Evolutionary conservation across 352 stramenopile genomes (phyloP).

Genomic region (Discostella stelligera): DNA sequence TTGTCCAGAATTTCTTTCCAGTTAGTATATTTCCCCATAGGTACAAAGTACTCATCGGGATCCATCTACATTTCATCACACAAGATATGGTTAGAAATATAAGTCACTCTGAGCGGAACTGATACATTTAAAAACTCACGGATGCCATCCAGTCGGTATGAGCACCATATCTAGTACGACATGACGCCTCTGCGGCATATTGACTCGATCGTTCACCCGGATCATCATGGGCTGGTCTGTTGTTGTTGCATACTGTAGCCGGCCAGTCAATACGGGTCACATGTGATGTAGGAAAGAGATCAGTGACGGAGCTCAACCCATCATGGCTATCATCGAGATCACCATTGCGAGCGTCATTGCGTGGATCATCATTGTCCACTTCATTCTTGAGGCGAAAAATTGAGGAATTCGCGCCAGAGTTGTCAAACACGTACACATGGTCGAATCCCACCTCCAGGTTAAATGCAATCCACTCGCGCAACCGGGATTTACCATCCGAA

Average conservation of each 20-base stretch:
- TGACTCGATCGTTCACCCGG: slow-evolving; percentile 52
- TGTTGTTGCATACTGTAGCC: slow-evolving; percentile 60
- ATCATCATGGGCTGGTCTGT: slow-evolving; percentile 56
- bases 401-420: slow-evolving; percentile 51
- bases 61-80: slow-evolving; percentile 26
- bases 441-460: slow-evolving; percentile 73
- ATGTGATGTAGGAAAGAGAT: slow-evolving; percentile 34
- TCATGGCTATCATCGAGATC: slow-evolving; percentile 8
- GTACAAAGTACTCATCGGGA: slow-evolving; percentile 63
- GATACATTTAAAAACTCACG: too few species aligned
- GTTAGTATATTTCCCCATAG: slow-evolving; percentile 59
- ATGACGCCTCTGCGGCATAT: slow-evolving; percentile 54
- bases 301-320: slow-evolving; percentile 46
- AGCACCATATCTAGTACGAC: slow-evolving; percentile 47
- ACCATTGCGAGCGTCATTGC: slow-evolving; percentile 2
- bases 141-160: slow-evolving; percentile 51
- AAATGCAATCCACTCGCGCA: slow-evolving; percentile 78
- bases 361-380: slow-evolving; percentile 28
- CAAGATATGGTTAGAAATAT: too few species aligned
- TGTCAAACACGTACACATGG: slow-evolving; percentile 81
- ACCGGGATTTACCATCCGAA: slow-evolving; percentile 47
- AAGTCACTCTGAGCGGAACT: too few species aligned
- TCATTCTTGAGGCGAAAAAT: slow-evolving; percentile 53
- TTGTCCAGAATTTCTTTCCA: slow-evolving; percentile 65
- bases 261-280: slow-evolving; percentile 62